Base-by-base conservation (phyloP, 306 rosid genomes). In the Prunus davidiana region DNA sequence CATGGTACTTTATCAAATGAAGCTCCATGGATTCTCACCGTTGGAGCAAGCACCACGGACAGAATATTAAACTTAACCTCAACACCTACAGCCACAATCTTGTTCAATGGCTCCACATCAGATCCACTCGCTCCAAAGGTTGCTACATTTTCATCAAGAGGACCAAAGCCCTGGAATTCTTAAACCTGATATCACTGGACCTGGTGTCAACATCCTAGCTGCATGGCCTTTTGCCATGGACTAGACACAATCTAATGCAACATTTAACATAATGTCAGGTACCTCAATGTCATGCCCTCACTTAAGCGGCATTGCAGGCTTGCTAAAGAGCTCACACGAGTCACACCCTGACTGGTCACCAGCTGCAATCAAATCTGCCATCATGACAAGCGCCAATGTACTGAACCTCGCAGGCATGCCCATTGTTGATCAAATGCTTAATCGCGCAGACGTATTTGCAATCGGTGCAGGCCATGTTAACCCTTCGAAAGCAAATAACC, bases 221-320 rank as follows among this genome's bases (percentile, higher is more conserved):
- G 90, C 93, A 46, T 87, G 87, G 89, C 79, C 51, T 3, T 18
- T 79, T 12, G 76, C 89, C 0, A 43, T 83, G 46, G 91, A 78
- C 78, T 56, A 83, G 9, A 16, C 46, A 8, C 15, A 27, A 6
- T 25, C 38, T 52, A 71, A 68, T 3, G 46, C 45, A 9, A 56
- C 74, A 52, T 79, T 79, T 14, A 27, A 27, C 46, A 38, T 85
- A 1, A 68, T 85, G 69, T 81, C 86, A 0, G 2, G 89, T 12
- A 89, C 89, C 38, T 89, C 93, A 24, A 85, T 85, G 89, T 81
- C 89, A n/a, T 85, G 88, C 13, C 91, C 88, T 69, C 91, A 87
- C 69, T 85, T 87, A 3, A 71, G 86, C 56, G 88, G 91, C 74
- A 77, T 87, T 11, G 88, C 88, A 0, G 82, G 89, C 43, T 28